These are phyloP conservation scores for Neurospora africana DNA, from an alignment of 495 filamentous ascomycete genomes.

Conservation along the genomic window DNA sequence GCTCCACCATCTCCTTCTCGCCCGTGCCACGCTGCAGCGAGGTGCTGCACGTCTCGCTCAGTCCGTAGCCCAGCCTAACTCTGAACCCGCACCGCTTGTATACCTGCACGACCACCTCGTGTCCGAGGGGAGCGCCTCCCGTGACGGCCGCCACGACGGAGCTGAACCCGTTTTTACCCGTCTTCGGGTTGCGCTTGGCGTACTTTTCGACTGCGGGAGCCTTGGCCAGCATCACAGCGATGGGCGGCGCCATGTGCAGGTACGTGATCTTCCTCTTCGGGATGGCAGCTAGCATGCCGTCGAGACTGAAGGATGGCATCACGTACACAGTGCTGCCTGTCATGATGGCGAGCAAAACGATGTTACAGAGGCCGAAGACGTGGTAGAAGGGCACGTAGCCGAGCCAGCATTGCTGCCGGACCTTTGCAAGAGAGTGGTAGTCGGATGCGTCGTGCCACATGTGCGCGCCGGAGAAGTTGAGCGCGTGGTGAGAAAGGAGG, in stretches of 20 bases:
- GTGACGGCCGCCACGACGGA: constrained; percentile 17
- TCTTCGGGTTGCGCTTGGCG: constrained; percentile 37
- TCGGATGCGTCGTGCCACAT: constrained; percentile 28
- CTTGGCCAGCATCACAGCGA: constrained; percentile 55
- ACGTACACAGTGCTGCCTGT: constrained; percentile 49
- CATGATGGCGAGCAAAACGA: constrained; percentile 47
- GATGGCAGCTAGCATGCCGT: constrained; percentile 43
- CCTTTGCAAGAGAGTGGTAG: constrained; percentile 10
- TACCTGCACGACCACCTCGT: constrained; percentile 50
- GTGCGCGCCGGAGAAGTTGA: constrained; percentile 19
- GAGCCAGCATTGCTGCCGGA: constrained; percentile 45
- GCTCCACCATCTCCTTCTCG: constrained; percentile 46
- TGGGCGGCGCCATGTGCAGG: constrained; percentile 57
- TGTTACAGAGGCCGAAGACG: constrained; percentile 24
- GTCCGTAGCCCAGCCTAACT: constrained; percentile 59
- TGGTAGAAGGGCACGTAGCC: constrained; percentile 28
- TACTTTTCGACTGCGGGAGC: constrained; percentile 53
- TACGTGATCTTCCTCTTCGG: constrained; percentile 44
- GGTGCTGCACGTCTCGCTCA: constrained; percentile 59
- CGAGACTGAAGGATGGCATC: constrained; percentile 49
- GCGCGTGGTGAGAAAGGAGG: constrained; percentile 52
- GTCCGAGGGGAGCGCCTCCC: constrained; percentile 55
- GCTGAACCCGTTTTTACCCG: constrained; percentile 15
- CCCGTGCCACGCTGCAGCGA: constrained; percentile 44
- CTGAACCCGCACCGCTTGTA: constrained; percentile 57